phyloP scores from a whole-genome alignment of 2,329 filamentous ascomycete species.

The Pseudogymnoascus verrucosus region DNA sequence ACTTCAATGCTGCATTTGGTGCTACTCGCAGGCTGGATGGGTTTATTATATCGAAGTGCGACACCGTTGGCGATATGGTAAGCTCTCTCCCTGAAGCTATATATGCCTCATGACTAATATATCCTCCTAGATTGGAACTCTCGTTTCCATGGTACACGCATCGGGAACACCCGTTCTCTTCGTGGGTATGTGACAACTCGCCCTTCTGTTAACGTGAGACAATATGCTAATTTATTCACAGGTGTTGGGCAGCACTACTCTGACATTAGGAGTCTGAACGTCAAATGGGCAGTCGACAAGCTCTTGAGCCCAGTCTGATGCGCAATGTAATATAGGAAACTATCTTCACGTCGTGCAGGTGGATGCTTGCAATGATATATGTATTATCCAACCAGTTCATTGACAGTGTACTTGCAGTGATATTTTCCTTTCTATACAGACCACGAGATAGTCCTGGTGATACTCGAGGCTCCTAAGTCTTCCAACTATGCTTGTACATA shows the following conservation, averaged over 20 bases:
- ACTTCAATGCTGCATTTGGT: slow-evolving; percentile 93
- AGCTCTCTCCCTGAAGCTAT: slow-evolving; percentile 31
- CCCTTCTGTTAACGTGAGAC: neutral
- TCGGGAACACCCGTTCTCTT: slow-evolving; percentile 95
- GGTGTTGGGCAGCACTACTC: slow-evolving; percentile 61
- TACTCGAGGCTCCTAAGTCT: neutral
- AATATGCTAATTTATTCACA: neutral
- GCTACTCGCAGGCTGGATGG: slow-evolving; percentile 74
- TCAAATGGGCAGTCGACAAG: slow-evolving; percentile 62
- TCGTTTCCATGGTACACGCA: slow-evolving; percentile 95
- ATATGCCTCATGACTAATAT: neutral
- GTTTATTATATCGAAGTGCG: slow-evolving; percentile 97
- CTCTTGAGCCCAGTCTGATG: slow-evolving; percentile 34
- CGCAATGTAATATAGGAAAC: neutral
- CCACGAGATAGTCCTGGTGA: neutral
- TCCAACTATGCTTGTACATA: neutral
- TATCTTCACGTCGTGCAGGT: neutral
- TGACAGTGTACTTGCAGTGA: neutral
- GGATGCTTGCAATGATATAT: slow-evolving; percentile 5
- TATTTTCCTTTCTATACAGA: neutral
- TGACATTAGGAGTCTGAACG: slow-evolving; percentile 60
- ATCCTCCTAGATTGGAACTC: slow-evolving; percentile 44
- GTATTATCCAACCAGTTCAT: neutral
- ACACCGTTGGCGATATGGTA: slow-evolving; percentile 99
- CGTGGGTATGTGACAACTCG: slow-evolving; percentile 45